Percentiles rank a stretch among this genome's conserved stretches.
Evolutionary conservation across 768 basidiomycete genomes (phyloP).

Genomic region (Pisolithus tinctorius): DNA sequence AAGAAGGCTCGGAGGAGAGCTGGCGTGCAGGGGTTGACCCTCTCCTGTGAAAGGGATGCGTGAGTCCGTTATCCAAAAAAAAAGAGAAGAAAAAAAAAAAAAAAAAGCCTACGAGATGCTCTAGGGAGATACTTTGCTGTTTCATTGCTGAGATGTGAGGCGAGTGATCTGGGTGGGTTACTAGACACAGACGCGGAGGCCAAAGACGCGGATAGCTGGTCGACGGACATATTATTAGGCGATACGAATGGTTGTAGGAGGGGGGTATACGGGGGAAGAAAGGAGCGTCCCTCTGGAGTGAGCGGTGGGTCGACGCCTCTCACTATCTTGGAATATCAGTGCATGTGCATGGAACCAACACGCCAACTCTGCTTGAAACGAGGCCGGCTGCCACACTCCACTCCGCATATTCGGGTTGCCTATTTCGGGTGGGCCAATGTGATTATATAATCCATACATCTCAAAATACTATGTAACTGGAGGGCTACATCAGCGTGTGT

Average conservation of each 20-base stretch:
- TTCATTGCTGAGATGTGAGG: slow-evolving; percentile 18
- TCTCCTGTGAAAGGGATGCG: slow-evolving; percentile 14
- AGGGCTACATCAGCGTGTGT: no score
- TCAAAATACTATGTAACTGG: no score
- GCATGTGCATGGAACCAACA: background rate
- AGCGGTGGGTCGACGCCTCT: no score
- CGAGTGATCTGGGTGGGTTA: slow-evolving; percentile 9
- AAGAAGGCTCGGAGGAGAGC: slow-evolving; percentile 27
- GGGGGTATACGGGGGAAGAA: background rate
- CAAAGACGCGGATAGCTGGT: slow-evolving; percentile 12
- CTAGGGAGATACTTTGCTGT: background rate
- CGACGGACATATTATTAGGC: slow-evolving; percentile 16
- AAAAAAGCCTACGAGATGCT: slow-evolving; percentile 14
- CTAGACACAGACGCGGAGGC: slow-evolving; percentile 12
- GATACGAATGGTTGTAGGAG: background rate
- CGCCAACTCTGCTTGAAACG: no score
- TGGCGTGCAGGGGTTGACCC: slow-evolving; percentile 5
- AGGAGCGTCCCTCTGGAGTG: background rate
- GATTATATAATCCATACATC: no score
- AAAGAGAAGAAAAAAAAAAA: slow-evolving; percentile 22
- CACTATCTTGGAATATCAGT: background rate
- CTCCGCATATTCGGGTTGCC: no score
- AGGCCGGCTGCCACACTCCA: no score
- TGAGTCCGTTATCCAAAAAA: slow-evolving; percentile 26
- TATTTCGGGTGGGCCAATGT: no score